These are phyloP conservation scores for Mucor mucedo DNA, from an alignment of 371 early-diverging fungal genomes.

Conservation along the genomic window DNA sequence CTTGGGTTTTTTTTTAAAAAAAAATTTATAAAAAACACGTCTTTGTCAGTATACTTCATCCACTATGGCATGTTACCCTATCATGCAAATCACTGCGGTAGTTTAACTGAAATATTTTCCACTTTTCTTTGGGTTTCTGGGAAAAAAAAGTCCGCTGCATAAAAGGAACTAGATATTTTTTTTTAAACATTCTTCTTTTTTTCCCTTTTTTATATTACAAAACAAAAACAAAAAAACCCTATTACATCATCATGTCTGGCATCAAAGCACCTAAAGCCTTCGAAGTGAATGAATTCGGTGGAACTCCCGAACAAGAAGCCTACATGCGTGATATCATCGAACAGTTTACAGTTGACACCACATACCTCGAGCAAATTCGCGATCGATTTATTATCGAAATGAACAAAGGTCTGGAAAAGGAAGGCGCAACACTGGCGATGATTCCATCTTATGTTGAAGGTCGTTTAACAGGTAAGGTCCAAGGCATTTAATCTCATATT, in stretches of 20 bases:
- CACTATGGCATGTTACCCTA: constrained; percentile 10
- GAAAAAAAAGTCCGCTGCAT: constrained; percentile 41
- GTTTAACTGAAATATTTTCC: constrained; percentile 9
- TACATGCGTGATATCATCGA: constrained; percentile 52
- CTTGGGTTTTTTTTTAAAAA: no score
- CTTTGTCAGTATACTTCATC: no score
- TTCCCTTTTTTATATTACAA: constrained; percentile 13
- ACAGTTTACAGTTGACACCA: constrained; percentile 63
- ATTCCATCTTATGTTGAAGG: constrained; percentile 78
- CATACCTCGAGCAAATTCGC: constrained; percentile 67
- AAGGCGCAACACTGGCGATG: constrained; percentile 75
- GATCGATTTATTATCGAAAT: constrained; percentile 74
- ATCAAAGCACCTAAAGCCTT: constrained; percentile 29
- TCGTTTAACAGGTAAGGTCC: constrained; percentile 47
- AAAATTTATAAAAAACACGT: no score
- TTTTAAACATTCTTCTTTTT: constrained; percentile 2
- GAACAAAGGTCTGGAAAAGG: constrained; percentile 70
- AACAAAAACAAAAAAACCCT: neutral
- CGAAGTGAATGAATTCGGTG: constrained; percentile 38
- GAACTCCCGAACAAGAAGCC: constrained; percentile 53
- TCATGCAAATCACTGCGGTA: constrained; percentile 19
- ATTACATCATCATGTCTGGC: constrained; percentile 9
- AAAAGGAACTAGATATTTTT: constrained; percentile 7
- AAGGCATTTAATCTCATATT: neutral
- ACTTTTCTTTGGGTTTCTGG: constrained; percentile 34